Conservation (phyloP, 768 basidiomycete species). For the Pulveroboletus sp. region DNA sequence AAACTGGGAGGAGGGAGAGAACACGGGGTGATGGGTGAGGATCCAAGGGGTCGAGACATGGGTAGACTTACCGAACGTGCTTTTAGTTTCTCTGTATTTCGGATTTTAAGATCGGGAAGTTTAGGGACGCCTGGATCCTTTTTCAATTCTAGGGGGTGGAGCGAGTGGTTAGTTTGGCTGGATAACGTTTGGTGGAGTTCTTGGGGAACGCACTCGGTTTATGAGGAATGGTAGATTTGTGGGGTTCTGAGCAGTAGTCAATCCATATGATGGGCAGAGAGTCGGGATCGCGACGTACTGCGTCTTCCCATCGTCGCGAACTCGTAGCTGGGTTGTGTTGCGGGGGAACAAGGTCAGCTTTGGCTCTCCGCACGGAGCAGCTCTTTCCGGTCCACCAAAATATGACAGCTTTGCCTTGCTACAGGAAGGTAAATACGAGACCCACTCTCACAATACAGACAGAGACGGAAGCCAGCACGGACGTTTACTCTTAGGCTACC, state of each 20-base stretch:
- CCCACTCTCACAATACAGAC: no score
- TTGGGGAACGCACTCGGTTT: constrained; percentile 20
- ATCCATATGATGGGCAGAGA: neutral
- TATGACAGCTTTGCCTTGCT: no score
- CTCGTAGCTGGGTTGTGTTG: neutral
- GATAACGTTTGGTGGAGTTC: neutral
- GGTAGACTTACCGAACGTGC: constrained; percentile 35
- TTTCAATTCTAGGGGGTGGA: constrained; percentile 55
- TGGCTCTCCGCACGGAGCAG: no score
- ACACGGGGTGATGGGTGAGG: no score
- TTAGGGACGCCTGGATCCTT: constrained; percentile 89
- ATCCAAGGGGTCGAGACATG: neutral
- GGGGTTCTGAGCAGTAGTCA: constrained; percentile 16
- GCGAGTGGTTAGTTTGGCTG: neutral
- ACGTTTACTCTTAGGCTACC: no score
- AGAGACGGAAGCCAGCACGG: no score
- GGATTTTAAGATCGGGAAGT: constrained; percentile 65
- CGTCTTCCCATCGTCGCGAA: constrained; percentile 26
- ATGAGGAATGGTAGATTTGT: constrained; percentile 21
- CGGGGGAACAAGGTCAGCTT: neutral
- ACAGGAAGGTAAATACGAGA: no score
- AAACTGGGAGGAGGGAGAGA: neutral
- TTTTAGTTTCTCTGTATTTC: constrained; percentile 48
- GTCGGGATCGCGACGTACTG: constrained; percentile 17
- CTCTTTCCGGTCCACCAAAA: no score